Conservation (phyloP, 176 grass and related monocot species). For the Eragrostis nindensis region DNA sequence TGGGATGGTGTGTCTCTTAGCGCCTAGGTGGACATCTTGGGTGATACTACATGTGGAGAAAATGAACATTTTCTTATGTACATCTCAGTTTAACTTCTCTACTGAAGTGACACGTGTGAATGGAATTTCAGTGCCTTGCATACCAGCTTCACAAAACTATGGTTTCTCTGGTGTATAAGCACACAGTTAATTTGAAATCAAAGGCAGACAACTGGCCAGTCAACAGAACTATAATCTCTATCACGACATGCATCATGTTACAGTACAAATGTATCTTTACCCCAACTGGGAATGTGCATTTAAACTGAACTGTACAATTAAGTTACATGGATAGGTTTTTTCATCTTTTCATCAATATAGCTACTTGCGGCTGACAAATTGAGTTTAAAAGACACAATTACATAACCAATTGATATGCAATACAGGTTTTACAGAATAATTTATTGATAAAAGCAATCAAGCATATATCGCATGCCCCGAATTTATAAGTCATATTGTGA, state of each 20-base stretch:
- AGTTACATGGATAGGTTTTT: background rate
- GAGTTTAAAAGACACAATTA: background rate
- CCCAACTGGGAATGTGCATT: background rate
- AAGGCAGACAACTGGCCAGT: slow-evolving; percentile 12
- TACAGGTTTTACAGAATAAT: background rate
- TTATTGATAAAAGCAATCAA: background rate
- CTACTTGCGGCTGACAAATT: background rate
- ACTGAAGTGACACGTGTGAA: slow-evolving; percentile 12
- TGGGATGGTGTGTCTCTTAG: background rate
- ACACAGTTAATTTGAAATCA: background rate
- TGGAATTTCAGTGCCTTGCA: background rate
- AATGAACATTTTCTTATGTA: slow-evolving; percentile 5
- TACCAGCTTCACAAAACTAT: background rate
- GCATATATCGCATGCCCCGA: background rate
- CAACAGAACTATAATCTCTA: background rate
- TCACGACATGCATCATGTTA: background rate
- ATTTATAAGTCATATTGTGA: background rate
- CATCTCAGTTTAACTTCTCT: slow-evolving; percentile 27
- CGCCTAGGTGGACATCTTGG: background rate
- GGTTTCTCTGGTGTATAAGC: background rate
- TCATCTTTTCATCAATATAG: background rate
- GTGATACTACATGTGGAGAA: background rate
- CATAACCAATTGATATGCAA: background rate
- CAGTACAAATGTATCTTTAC: background rate
- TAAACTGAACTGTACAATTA: background rate